Evolutionary conservation across 2,329 filamentous ascomycete genomes (phyloP).

Genomic region (Pseudocercospora fuligena): DNA sequence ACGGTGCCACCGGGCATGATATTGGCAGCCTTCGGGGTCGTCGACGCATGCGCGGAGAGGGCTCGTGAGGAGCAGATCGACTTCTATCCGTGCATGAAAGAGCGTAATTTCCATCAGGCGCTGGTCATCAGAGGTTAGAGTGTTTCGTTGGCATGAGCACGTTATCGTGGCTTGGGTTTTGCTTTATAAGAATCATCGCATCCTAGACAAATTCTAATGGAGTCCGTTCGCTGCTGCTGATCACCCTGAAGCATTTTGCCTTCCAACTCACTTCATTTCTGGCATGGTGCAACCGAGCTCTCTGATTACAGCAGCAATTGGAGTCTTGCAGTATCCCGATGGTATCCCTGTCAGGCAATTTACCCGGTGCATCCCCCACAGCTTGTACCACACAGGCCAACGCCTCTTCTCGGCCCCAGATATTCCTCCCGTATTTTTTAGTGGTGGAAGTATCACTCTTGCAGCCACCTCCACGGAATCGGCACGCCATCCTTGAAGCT

Average conservation of each 20-base stretch:
- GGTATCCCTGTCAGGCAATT: not conserved
- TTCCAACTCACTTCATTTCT: not conserved
- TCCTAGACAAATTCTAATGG: slow-evolving; percentile 4
- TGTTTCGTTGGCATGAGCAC: not conserved
- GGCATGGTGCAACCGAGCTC: not conserved
- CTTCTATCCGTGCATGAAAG: not conserved
- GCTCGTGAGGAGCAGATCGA: not conserved
- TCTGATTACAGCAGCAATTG: not conserved
- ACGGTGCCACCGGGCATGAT: slow-evolving; percentile 12
- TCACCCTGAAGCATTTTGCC: not conserved
- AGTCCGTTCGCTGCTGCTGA: not conserved
- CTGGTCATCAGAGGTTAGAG: not conserved
- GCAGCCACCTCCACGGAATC: not conserved
- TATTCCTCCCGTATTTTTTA: not conserved
- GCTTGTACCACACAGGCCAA: not conserved
- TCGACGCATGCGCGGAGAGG: slow-evolving; percentile 14
- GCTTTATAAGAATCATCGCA: not conserved
- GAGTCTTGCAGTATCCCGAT: too few relatives aligned
- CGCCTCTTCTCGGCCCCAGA: slow-evolving; percentile 1
- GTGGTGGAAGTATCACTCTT: not conserved
- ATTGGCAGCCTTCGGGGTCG: slow-evolving; percentile 30
- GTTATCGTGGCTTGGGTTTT: not conserved
- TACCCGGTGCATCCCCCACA: not conserved
- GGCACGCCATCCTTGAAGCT: not conserved
- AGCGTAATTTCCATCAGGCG: not conserved